Base-by-base conservation (phyloP, 306 rosid species). In the Dalbergia cultrata region DNA sequence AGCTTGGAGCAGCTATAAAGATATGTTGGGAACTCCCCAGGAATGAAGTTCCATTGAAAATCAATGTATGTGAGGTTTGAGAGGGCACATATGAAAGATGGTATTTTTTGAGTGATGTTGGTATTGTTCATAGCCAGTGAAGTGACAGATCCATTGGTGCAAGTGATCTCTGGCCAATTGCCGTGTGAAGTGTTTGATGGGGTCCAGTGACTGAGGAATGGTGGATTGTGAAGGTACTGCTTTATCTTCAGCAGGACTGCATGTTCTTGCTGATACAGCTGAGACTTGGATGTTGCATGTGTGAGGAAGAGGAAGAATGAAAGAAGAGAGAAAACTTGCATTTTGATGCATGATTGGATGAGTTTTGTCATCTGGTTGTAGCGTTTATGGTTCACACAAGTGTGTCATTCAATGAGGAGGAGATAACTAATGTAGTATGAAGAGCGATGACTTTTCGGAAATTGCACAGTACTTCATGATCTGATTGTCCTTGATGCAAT, bases 41-140 rank as follows among this genome's bases (percentile, higher is more conserved):
- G 8, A 21, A 90, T 54, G 34, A 0, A 66, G 74, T 90, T 88
- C 4, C 0, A 0, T 3, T 34, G 67, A 57, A 76, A 31, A 83
- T 67, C 57, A 59, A 90, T 70, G 31, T 8, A 4, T 37, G 82
- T 69, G 70, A 90, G 90, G 70, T 88, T 88, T 31, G 59, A 76
- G 69, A 90, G 88, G n/a, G 87, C 81, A 75, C 88, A 90, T 14
- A 90, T 79, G 86, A 86, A 85, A 66, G 82, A 8, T 9, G 94
- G 94, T 7, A 90, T 17, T 9, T 74, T 50, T 11, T 35, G 60
- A 3, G 26, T 67, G 72, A 90, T 74, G 60, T 69, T 70, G 18
- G 13, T 18, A 33, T 35, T 11, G 13, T 0, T 0, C 17, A 88
- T 37, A 5, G 6, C 0, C 9, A 88, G 70, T 43, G 19, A 12